Base-by-base conservation (phyloP, 225 moss, liverwort and hornwort species). In the Sphagnum tenellum region DNA sequence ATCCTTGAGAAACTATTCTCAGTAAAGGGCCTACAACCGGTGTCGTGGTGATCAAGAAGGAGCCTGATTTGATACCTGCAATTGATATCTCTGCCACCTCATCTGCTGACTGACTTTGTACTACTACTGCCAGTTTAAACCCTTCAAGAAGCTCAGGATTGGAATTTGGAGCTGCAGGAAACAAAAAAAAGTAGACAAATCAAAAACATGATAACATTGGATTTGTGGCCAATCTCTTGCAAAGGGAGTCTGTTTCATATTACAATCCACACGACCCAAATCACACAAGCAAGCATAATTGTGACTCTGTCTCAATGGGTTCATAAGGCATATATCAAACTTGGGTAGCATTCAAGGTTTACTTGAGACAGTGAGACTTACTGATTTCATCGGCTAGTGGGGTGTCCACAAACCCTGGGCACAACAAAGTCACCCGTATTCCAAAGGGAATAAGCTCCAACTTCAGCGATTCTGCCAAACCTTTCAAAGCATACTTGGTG, bases 381-480 rank as follows among this genome's bases (percentile, higher is more conserved):
- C 82, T 81, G 50, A 81, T 92, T 96, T 89, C 78, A 65, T 91
- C 73, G 57, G 91, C 55, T 47, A 95, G 64, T 8, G 72, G 72
- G 10, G 86, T 95, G 10, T 74, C 59, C 60, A 92, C 91, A 58
- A 89, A 91, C 9, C 95, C 91, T 8, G 92, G 92, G 64, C 95
- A 95, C 11, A 95, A 70, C 78, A 95, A 69, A 64, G 64, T 86
- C 54, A 95, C 86, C 3, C 89, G 88, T 64, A 92, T 92, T 7
- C 89, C 84, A 59, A 82, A 95, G 1, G 95, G 91, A 29, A 68
- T 56, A 67, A 95, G 81, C 75, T 95, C 95, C 65, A 95, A 68
- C 64, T 86, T 77, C 71, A 95, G 69, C 67, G 86, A 76, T 73
- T 95, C 95, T 4, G 91, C 95, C n/a, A 91, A 74, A 13, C 95